These are phyloP conservation scores for Melanogaster broomeanus DNA, from an alignment of 768 basidiomycete genomes.

Conservation along the genomic window DNA sequence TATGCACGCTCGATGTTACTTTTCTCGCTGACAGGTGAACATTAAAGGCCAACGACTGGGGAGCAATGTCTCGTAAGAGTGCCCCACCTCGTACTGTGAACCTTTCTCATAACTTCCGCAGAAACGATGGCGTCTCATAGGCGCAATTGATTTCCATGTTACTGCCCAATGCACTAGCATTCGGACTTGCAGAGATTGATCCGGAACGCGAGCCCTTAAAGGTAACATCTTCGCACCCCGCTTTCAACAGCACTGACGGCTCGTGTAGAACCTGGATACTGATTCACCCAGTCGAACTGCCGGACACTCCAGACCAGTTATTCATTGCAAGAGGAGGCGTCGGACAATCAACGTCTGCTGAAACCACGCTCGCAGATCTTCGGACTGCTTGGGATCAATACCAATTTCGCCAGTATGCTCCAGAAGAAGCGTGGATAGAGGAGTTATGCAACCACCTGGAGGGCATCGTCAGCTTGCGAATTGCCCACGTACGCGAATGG, in stretches of 20 bases:
- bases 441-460: conserved; percentile 41
- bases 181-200: conserved; percentile 46
- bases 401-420: conserved; percentile 15
- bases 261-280: conserved; percentile 53
- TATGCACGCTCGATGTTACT: background rate
- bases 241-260: background rate
- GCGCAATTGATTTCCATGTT: conserved; percentile 42
- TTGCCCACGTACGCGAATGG: conserved; percentile 53
- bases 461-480: conserved; percentile 41
- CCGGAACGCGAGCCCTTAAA: conserved; percentile 52
- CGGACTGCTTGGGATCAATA: conserved; percentile 18
- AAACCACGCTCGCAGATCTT: conserved; percentile 10
- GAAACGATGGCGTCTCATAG: conserved; percentile 52
- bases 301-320: conserved; percentile 41
- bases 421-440: conserved; percentile 39
- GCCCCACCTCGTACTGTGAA: background rate
- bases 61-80: conserved; percentile 57
- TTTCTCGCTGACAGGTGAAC: background rate
- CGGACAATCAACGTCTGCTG: conserved; percentile 20
- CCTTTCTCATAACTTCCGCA: conserved; percentile 14
- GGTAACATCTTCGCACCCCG: conserved; percentile 29
- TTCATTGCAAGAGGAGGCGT: conserved; percentile 25
- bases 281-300: conserved; percentile 38
- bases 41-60: conserved; percentile 62
- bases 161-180: conserved; percentile 49